Conservation (phyloP, 306 rosid species). For the apple (Malus domestica) region DNA sequence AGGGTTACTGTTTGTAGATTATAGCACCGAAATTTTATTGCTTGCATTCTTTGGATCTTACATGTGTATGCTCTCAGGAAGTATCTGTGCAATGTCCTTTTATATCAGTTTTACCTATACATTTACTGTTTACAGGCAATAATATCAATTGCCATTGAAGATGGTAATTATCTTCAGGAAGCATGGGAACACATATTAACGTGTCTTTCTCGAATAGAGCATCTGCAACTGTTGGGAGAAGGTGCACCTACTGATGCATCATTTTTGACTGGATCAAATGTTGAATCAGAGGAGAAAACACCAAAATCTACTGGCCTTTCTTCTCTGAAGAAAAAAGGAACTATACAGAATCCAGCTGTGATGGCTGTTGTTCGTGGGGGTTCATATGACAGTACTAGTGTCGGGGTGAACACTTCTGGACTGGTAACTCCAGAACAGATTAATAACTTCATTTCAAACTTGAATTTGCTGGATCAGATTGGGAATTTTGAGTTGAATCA, state of each 20-base stretch:
- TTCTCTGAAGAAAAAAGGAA: slow-evolving; percentile 75
- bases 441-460: slow-evolving; percentile 70
- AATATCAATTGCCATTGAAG: slow-evolving; percentile 90
- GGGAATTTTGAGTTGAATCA: slow-evolving; percentile 97
- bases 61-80: neutral
- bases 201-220: slow-evolving; percentile 96
- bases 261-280: slow-evolving; percentile 59
- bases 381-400: slow-evolving; percentile 87
- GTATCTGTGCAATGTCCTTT: neutral
- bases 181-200: slow-evolving; percentile 98
- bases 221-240: slow-evolving; percentile 92
- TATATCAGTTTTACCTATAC: slow-evolving; percentile 10
- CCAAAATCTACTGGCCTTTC: slow-evolving; percentile 55
- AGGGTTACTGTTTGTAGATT: neutral
- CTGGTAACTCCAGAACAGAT: slow-evolving; percentile 89
- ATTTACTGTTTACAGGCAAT: slow-evolving; percentile 54
- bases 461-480: slow-evolving; percentile 92
- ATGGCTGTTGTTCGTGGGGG: slow-evolving; percentile 97
- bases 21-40: neutral
- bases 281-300: slow-evolving; percentile 66
- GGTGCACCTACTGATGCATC: slow-evolving; percentile 96
- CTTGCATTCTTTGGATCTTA: neutral
- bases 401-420: slow-evolving; percentile 65
- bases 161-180: slow-evolving; percentile 88
- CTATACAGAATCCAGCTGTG: slow-evolving; percentile 88